Conservation (phyloP, 2,329 filamentous ascomycete species). For the Aspergillus thermomutatus region DNA sequence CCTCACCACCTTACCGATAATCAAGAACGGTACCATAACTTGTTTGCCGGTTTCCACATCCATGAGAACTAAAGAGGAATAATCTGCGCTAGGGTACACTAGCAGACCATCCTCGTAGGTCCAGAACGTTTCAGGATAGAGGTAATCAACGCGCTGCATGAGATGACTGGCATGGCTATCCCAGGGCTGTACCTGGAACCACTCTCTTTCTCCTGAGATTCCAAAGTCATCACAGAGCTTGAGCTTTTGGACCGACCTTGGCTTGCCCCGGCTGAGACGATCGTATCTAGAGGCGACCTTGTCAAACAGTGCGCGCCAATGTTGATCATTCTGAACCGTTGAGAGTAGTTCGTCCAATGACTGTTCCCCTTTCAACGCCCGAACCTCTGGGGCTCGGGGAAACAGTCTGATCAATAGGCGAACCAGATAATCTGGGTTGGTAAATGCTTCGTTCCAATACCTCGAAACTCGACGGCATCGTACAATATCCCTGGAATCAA, state of each 20-base stretch:
- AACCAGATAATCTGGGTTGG: constrained; percentile 45
- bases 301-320: constrained; percentile 42
- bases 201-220: constrained; percentile 35
- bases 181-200: constrained; percentile 42
- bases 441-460: constrained; percentile 50
- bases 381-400: constrained; percentile 52
- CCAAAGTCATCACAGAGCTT: constrained; percentile 37
- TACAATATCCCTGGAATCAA: constrained; percentile 51
- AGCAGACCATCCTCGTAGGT: constrained; percentile 56
- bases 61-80: constrained; percentile 42
- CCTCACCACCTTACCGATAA: constrained; percentile 49
- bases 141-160: constrained; percentile 28
- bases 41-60: constrained; percentile 48
- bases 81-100: constrained; percentile 47
- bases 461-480: constrained; percentile 53
- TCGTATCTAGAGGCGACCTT: constrained; percentile 54
- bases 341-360: background rate
- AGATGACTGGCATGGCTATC: constrained; percentile 39
- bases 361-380: constrained; percentile 26
- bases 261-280: constrained; percentile 48
- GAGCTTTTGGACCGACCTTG: constrained; percentile 47
- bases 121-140: constrained; percentile 48
- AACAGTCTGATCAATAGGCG: constrained; percentile 52
- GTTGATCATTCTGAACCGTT: constrained; percentile 1
- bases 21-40: constrained; percentile 52